Evolutionary conservation across 805 yeast species (phyloP), one percentile per base, ranked within the genome.

Genomic region (Ogataea zsoltii): DNA sequence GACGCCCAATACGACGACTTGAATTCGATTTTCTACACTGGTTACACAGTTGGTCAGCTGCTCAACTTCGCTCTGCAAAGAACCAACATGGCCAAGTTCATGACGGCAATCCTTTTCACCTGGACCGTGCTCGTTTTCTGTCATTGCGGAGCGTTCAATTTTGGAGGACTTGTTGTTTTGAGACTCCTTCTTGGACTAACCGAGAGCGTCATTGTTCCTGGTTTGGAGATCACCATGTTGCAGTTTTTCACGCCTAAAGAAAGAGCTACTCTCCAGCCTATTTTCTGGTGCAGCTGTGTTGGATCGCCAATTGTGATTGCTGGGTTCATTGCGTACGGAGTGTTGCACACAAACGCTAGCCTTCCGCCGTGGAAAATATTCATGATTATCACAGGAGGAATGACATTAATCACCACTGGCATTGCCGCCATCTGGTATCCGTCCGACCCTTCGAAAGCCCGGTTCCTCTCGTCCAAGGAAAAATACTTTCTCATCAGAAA

Each of bases 371-470:
- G 87, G 85, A 75, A 76, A 53, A 57, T 82, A 14, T 72, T 80
- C 44, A 75, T 73, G 62, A 72, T 82, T 28, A 74, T 80, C 40
- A 70, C 77, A 43, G 88, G 86, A 39, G 75, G 79, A 12, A 58
- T 77, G 33, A 77, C 86, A 0, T 64, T 80, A 17, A 19, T 74
- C 16, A 48, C 71, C 30, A 58, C 72, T 2, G 34, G 68, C 2
- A 37, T 66, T 4, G 58, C 72, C 3, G 56, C 61, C 41, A 68
- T 69, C 47, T 41, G 69, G 16, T 81, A 78, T 54, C 88, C 87
- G 33, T 70, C 74, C 47, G 77, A 80, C 57, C 86, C 86, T 13
- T 60, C 81, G 0, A 70, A 66, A 48, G 80, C 80, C 5, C 67
- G 61, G 45, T 76, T 76, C 51, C 65, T 82, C 38, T 49, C 72